Percentiles rank a stretch among this genome's conserved stretches.
Conservation (phyloP, 2,329 filamentous ascomycete species). For the Emmonsiellopsis sp. region DNA sequence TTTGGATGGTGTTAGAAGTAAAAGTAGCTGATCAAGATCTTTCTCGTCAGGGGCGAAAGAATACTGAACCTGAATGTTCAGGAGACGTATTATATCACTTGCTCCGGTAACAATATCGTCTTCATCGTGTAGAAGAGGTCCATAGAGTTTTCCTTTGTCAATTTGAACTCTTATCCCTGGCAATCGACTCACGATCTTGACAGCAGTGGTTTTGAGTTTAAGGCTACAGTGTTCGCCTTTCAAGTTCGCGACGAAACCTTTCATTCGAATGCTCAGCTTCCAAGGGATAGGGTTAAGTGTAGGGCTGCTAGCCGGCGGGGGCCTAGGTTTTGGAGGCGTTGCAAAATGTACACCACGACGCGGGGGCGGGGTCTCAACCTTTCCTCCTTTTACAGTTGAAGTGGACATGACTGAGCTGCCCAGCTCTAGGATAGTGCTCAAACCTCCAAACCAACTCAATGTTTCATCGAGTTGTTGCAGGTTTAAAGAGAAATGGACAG, state of each 20-base stretch:
- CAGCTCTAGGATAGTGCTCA: conserved; percentile 84
- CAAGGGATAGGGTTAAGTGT: conserved; percentile 10
- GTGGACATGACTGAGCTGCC: conserved; percentile 73
- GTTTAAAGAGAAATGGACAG: conserved; percentile 66
- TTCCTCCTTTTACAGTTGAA: conserved; percentile 40
- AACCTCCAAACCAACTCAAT: conserved; percentile 77
- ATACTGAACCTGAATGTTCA: conserved; percentile 63
- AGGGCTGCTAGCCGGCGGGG: conserved; percentile 14
- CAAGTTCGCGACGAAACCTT: conserved; percentile 67
- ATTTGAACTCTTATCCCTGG: conserved; percentile 64
- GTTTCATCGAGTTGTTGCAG: conserved; percentile 75
- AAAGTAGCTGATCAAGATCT: conserved; percentile 73
- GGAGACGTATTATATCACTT: conserved; percentile 47
- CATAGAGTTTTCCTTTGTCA: conserved; percentile 63
- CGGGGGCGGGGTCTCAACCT: conserved; percentile 21
- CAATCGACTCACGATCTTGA: conserved; percentile 70
- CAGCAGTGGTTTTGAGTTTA: conserved; percentile 63
- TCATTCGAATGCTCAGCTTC: conserved; percentile 69
- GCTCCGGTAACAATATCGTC: conserved; percentile 6
- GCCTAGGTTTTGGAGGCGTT: conserved; percentile 21
- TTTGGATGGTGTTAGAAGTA: conserved; percentile 83
- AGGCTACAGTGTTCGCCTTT: conserved; percentile 68
- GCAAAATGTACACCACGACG: conserved; percentile 50
- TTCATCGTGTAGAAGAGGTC: conserved; percentile 52
- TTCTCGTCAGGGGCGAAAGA: conserved; percentile 61